Percentiles rank a stretch among this genome's conserved stretches.
Evolutionary conservation across 495 filamentous ascomycete species (phyloP).

Genomic region (Aspergillus baeticus): DNA sequence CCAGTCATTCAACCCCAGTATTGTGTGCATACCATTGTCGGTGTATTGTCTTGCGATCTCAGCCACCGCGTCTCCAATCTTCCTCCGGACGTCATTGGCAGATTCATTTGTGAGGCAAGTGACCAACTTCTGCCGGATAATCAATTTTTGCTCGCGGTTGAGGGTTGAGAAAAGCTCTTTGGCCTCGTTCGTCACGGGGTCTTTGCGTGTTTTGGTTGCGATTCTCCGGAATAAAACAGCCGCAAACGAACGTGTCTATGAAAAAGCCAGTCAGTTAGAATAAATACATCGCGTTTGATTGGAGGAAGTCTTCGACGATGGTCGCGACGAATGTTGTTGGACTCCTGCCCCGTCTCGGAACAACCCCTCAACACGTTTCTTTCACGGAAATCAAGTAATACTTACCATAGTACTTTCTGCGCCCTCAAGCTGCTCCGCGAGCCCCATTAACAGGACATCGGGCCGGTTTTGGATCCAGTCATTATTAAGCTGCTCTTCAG

Average conservation of each 20-base stretch:
- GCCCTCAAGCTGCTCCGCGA: constrained; percentile 85
- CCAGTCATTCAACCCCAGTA: not conserved
- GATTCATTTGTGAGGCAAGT: constrained; percentile 70
- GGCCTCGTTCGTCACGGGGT: constrained; percentile 63
- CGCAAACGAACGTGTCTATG: constrained; percentile 79
- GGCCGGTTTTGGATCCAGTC: constrained; percentile 82
- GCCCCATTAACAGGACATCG: constrained; percentile 85
- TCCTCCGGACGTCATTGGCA: constrained; percentile 75
- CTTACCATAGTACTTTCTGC: constrained; percentile 67
- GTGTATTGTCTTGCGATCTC: constrained; percentile 93
- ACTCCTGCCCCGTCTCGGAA: not conserved
- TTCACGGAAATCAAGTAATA: constrained; percentile 18
- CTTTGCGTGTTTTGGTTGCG: constrained; percentile 80
- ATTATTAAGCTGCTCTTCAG: constrained; percentile 84
- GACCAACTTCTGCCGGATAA: constrained; percentile 79
- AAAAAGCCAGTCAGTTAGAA: constrained; percentile 11
- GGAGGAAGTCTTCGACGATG: not conserved
- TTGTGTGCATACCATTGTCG: constrained; percentile 68
- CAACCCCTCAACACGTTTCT: not conserved
- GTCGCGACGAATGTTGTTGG: not conserved
- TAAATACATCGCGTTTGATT: constrained; percentile 3
- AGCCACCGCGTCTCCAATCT: constrained; percentile 93
- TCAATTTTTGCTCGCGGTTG: constrained; percentile 62
- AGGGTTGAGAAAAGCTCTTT: constrained; percentile 83
- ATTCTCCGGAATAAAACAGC: constrained; percentile 95